Percentiles rank a stretch among this genome's conserved stretches.
These are phyloP conservation scores for Mycena polygramma DNA, from an alignment of 768 basidiomycete species.

Conservation along the genomic window DNA sequence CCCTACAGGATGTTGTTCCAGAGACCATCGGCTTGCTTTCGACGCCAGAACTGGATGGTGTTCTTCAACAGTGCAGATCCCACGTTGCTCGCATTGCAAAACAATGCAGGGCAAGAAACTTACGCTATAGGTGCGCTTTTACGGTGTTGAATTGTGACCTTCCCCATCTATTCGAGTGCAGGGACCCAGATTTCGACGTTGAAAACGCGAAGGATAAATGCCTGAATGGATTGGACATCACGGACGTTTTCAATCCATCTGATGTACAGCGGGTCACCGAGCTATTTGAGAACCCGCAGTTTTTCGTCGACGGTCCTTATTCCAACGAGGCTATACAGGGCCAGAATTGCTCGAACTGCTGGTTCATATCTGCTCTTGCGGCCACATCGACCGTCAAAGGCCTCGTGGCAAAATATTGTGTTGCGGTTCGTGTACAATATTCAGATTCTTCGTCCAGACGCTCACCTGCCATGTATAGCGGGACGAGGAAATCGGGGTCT, in stretches of 20 bases:
- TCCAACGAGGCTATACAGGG: slow-evolving; percentile 50
- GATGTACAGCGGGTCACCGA: slow-evolving; percentile 48
- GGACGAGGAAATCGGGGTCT: slow-evolving; percentile 50
- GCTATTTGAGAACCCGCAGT: slow-evolving; percentile 48
- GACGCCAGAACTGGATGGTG: slow-evolving; percentile 20
- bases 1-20: background rate
- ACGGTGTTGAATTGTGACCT: background rate
- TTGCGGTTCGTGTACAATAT: slow-evolving; percentile 41
- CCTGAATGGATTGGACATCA: slow-evolving; percentile 41
- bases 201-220: slow-evolving; percentile 44
- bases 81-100: slow-evolving; percentile 27
- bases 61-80: slow-evolving; percentile 25
- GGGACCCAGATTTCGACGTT: slow-evolving; percentile 51
- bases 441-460: too few species aligned
- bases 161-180: slow-evolving; percentile 12
- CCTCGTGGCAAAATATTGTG: slow-evolving; percentile 50
- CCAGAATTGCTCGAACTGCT: slow-evolving; percentile 46
- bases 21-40: slow-evolving; percentile 12
- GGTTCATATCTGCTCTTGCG: slow-evolving; percentile 50
- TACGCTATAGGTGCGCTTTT: slow-evolving; percentile 16
- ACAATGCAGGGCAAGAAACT: slow-evolving; percentile 22
- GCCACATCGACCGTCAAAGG: slow-evolving; percentile 44
- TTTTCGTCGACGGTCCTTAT: slow-evolving; percentile 43
- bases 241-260: slow-evolving; percentile 40
- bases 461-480: slow-evolving; percentile 27